Percentiles rank a stretch among this genome's conserved stretches.
phyloP scores from a whole-genome alignment of 2,329 filamentous ascomycete species.

The Pseudogymnoascus sp. region DNA sequence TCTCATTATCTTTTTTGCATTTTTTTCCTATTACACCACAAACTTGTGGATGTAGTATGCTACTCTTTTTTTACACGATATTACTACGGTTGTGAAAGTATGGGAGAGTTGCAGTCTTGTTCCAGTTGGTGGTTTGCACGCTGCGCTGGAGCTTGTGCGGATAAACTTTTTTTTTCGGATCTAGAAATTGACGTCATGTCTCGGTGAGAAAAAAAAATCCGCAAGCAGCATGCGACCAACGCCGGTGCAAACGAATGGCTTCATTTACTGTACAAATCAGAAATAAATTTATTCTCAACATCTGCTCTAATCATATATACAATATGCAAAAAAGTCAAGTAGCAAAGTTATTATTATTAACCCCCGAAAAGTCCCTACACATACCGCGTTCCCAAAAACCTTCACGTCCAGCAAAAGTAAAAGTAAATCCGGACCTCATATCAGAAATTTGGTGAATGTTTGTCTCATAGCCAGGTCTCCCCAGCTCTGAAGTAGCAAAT shows the following conservation, averaged over 20 bases:
- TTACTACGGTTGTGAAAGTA: neutral
- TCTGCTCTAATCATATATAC: neutral
- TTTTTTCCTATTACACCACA: neutral
- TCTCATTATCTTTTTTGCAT: neutral
- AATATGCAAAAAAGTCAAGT: neutral
- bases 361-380: too few species aligned
- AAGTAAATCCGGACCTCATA: constrained; percentile 26
- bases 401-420: neutral
- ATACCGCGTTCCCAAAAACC: neutral
- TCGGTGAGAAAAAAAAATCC: neutral
- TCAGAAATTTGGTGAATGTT: constrained; percentile 88
- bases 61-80: neutral
- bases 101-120: neutral
- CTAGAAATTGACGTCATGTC: neutral
- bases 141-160: neutral
- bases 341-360: too few species aligned
- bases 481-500: constrained; percentile 99
- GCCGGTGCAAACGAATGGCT: neutral
- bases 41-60: too few species aligned
- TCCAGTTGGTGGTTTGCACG: neutral
- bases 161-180: neutral
- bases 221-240: neutral
- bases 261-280: neutral
- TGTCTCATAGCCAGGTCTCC: constrained; percentile 85
- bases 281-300: neutral